A percentile compares a stretch with the other conserved stretches of the same genome.
These are phyloP conservation scores for Porphyrellus cyaneotinctus DNA, from an alignment of 768 basidiomycete genomes.

Conservation along the genomic window DNA sequence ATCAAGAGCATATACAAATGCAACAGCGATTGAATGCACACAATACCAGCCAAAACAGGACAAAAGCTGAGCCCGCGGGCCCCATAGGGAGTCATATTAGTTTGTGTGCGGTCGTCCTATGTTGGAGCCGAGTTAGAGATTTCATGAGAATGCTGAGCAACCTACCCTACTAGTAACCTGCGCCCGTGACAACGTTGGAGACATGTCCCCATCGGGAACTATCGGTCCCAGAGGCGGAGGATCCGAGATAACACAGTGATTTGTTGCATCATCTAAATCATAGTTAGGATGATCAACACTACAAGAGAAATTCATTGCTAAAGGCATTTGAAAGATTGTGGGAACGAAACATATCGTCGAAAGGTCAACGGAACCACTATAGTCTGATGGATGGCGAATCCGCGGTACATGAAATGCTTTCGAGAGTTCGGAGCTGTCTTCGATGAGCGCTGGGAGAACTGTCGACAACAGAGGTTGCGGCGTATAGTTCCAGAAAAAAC, in stretches of 20 bases:
- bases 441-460: slow-evolving; percentile 4
- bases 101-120: slow-evolving; percentile 3
- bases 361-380: neutral
- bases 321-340: neutral
- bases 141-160: neutral
- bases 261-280: neutral
- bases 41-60: slow-evolving; percentile 11
- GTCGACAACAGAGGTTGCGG: slow-evolving; percentile 12
- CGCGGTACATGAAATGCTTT: neutral
- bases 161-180: slow-evolving; percentile 2
- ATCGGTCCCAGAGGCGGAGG: neutral
- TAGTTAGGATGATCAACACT: neutral
- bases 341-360: slow-evolving; percentile 8
- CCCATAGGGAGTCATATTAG: neutral
- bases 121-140: neutral
- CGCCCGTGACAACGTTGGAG: neutral
- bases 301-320: slow-evolving; percentile 1
- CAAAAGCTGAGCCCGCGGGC: slow-evolving; percentile 21
- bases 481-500: slow-evolving; percentile 3
- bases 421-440: neutral
- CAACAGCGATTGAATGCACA: slow-evolving; percentile 14
- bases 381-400: neutral
- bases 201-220: neutral
- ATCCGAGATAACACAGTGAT: slow-evolving; percentile 1
- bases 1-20: slow-evolving; percentile 24